Conservation (phyloP, 306 rosid genomes). For the Clitoria ternatea region DNA sequence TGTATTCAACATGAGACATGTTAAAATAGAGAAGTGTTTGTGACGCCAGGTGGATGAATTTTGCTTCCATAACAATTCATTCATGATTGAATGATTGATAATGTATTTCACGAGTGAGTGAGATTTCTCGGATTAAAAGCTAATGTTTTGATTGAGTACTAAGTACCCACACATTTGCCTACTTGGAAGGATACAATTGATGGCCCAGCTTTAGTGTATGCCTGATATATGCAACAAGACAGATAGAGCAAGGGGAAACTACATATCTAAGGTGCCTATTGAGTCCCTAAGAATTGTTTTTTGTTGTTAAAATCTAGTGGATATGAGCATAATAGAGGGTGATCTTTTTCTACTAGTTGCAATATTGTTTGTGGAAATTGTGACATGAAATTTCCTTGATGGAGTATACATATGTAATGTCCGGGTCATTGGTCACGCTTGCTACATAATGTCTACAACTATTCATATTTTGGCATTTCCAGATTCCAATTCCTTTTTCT, state of each 20-base stretch:
- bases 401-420: slow-evolving; percentile 23
- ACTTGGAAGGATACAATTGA: slow-evolving; percentile 25
- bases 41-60: too few relatives aligned
- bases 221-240: slow-evolving; percentile 17
- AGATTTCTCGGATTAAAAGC: background rate
- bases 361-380: slow-evolving; percentile 34
- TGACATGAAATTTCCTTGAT: slow-evolving; percentile 37
- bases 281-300: slow-evolving; percentile 31
- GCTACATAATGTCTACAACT: slow-evolving; percentile 19
- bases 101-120: background rate
- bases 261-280: slow-evolving; percentile 12
- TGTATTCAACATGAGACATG: too few relatives aligned
- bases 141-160: slow-evolving; percentile 23
- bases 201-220: slow-evolving; percentile 30
- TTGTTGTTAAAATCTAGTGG: slow-evolving; percentile 36
- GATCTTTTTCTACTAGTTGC: slow-evolving; percentile 16
- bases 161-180: slow-evolving; percentile 35
- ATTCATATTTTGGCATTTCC: slow-evolving; percentile 19
- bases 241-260: slow-evolving; percentile 22
- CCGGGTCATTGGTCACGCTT: slow-evolving; percentile 18
- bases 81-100: too few relatives aligned
- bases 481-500: slow-evolving; percentile 17
- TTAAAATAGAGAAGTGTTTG: too few relatives aligned
- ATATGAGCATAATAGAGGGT: slow-evolving; percentile 30
- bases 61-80: too few relatives aligned